Conservation (phyloP, 2,329 filamentous ascomycete species). For the Spiromastix sp. region DNA sequence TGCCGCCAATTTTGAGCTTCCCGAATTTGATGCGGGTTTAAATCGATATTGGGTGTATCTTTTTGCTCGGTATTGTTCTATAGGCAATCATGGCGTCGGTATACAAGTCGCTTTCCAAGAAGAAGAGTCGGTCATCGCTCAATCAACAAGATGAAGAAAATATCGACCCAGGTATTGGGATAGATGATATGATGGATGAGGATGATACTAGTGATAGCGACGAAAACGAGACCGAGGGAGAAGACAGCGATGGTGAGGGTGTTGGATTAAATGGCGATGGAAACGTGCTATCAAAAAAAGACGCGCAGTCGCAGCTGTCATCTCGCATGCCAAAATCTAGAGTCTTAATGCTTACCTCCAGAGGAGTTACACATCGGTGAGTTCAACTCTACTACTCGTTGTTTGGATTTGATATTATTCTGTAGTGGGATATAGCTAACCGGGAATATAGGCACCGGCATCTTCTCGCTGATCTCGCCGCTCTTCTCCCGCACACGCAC, state of each 20-base stretch:
- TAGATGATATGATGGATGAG: constrained; percentile 12
- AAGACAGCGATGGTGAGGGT: constrained; percentile 10
- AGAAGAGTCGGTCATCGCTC: constrained; percentile 7
- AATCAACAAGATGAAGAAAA: constrained; percentile 12
- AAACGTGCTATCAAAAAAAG: constrained; percentile 11
- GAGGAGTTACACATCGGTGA: constrained; percentile 82
- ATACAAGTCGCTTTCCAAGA: constrained; percentile 44
- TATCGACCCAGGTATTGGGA: constrained; percentile 11
- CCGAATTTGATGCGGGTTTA: no score
- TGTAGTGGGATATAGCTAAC: no score
- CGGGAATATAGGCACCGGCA: constrained; percentile 97
- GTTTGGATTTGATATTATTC: no score
- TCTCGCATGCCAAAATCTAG: constrained; percentile 39
- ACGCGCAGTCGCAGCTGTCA: constrained; percentile 11
- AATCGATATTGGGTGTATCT: no score
- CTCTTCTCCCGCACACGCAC: constrained; percentile 80
- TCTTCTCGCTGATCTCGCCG: constrained; percentile 76
- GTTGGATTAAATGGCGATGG: constrained; percentile 15
- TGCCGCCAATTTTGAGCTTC: no score
- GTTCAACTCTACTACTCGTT: constrained; percentile 15
- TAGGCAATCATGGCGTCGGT: constrained; percentile 45
- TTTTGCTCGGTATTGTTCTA: no score
- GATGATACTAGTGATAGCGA: constrained; percentile 19
- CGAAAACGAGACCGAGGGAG: constrained; percentile 54
- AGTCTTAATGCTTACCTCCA: constrained; percentile 81